Evolutionary conservation across 768 basidiomycete species (phyloP).

Genomic region (Auriscalpium microsporum): DNA sequence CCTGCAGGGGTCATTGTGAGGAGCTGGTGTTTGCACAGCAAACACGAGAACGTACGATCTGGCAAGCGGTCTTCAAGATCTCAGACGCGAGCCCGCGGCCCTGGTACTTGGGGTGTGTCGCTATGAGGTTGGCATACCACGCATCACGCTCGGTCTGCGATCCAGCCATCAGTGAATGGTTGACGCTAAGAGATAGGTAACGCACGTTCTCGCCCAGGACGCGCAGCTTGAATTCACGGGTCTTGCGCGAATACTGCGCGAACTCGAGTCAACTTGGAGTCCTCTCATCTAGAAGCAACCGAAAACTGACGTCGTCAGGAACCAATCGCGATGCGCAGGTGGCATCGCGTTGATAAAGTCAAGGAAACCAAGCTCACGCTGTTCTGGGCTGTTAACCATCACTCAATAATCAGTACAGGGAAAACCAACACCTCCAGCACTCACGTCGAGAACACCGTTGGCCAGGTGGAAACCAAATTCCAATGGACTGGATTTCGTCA

Average conservation of each 20-base stretch:
- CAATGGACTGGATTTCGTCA: neutral
- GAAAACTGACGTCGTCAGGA: neutral
- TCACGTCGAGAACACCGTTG: neutral
- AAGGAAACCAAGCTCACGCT: neutral
- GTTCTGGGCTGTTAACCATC: neutral
- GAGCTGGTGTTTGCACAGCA: too few species aligned
- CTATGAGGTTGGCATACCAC: conserved; percentile 1
- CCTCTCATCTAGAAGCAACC: neutral
- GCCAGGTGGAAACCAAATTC: conserved; percentile 1
- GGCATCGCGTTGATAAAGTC: neutral
- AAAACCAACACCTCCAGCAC: neutral
- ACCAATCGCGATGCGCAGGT: neutral
- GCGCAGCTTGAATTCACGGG: conserved; percentile 1
- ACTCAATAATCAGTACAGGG: too few species aligned
- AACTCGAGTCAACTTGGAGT: neutral
- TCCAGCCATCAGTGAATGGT: neutral
- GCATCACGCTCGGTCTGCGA: neutral
- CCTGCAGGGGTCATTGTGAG: neutral
- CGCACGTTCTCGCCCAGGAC: neutral
- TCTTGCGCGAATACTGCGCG: neutral
- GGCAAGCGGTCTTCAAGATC: neutral
- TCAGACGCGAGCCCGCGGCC: neutral
- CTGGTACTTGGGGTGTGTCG: neutral
- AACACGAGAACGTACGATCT: neutral
- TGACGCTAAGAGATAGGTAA: neutral